Conservation (phyloP, 2,329 filamentous ascomycete species). For the Epichloe glyceriae region DNA sequence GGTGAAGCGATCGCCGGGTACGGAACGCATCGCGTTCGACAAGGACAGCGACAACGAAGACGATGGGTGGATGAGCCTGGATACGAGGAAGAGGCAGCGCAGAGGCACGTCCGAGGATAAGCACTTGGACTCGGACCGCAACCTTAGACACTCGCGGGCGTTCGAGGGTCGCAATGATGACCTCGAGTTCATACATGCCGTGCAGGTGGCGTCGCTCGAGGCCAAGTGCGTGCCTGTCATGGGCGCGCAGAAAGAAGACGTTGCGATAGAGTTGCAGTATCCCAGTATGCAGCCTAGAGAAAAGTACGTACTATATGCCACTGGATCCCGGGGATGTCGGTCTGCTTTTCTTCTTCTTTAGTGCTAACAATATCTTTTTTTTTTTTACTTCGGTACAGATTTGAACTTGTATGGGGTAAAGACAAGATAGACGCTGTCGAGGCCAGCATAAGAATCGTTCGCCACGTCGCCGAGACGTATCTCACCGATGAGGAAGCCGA, state of each 20-base stretch:
- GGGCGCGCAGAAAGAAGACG: conserved; percentile 36
- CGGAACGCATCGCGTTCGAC: conserved; percentile 36
- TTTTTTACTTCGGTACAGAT: conserved; percentile 15
- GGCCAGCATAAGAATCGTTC: conserved; percentile 58
- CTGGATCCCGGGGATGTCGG: too few species aligned
- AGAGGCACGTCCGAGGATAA: conserved; percentile 26
- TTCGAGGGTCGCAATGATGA: conserved; percentile 30
- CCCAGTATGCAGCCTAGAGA: conserved; percentile 61
- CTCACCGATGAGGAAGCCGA: conserved; percentile 56
- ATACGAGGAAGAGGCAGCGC: conserved; percentile 36
- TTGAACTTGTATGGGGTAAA: conserved; percentile 60
- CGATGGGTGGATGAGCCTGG: conserved; percentile 38
- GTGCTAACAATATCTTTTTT: background rate
- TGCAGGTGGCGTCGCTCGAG: conserved; percentile 38
- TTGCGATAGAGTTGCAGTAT: conserved; percentile 65
- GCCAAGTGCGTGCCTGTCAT: conserved; percentile 38
- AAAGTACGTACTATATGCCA: conserved; percentile 31
- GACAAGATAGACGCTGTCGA: conserved; percentile 67
- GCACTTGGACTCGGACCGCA: conserved; percentile 33
- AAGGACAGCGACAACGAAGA: conserved; percentile 38
- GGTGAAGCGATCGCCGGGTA: conserved; percentile 28
- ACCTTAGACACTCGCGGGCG: conserved; percentile 31
- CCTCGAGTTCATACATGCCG: conserved; percentile 43
- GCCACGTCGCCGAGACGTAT: conserved; percentile 62
- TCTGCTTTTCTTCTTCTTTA: too few species aligned